Evolutionary conservation across 306 rosid genomes (phyloP).

Genomic region (Casuarina cunninghamiana): DNA sequence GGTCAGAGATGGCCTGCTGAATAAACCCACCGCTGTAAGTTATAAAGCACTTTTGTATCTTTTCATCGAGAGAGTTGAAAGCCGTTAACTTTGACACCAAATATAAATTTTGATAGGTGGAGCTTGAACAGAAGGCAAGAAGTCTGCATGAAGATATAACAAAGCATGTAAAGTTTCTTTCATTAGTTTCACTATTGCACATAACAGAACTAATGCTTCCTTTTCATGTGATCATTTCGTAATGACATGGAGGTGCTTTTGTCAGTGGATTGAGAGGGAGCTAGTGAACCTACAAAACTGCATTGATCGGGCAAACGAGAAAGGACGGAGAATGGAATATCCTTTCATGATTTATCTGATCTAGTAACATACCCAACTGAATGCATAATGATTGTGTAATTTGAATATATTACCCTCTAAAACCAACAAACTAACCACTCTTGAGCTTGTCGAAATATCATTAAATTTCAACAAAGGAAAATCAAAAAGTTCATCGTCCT

Average conservation of each 20-base stretch:
- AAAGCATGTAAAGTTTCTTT: slow-evolving; percentile 51
- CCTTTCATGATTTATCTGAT: slow-evolving; percentile 39
- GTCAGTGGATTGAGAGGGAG: slow-evolving; percentile 74
- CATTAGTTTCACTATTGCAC: slow-evolving; percentile 9
- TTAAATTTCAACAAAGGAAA: neutral
- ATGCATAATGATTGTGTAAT: neutral
- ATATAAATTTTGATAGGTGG: slow-evolving; percentile 40
- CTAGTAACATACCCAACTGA: neutral
- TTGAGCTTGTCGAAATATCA: neutral
- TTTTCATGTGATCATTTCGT: neutral
- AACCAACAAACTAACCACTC: neutral
- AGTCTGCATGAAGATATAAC: slow-evolving; percentile 61
- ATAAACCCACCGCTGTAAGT: slow-evolving; percentile 65
- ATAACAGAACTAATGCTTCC: neutral
- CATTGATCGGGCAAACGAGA: slow-evolving; percentile 80
- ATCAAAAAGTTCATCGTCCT: neutral
- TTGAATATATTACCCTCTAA: neutral
- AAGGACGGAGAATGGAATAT: slow-evolving; percentile 92
- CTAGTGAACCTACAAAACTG: slow-evolving; percentile 54
- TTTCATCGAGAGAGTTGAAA: neutral
- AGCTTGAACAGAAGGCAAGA: slow-evolving; percentile 63
- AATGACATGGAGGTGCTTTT: slow-evolving; percentile 15
- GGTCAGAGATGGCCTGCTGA: slow-evolving; percentile 39
- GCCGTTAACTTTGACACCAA: neutral
- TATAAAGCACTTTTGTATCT: neutral